Base-by-base conservation (phyloP, 2,329 filamentous ascomycete genomes). In the Ilyonectria sp. region DNA sequence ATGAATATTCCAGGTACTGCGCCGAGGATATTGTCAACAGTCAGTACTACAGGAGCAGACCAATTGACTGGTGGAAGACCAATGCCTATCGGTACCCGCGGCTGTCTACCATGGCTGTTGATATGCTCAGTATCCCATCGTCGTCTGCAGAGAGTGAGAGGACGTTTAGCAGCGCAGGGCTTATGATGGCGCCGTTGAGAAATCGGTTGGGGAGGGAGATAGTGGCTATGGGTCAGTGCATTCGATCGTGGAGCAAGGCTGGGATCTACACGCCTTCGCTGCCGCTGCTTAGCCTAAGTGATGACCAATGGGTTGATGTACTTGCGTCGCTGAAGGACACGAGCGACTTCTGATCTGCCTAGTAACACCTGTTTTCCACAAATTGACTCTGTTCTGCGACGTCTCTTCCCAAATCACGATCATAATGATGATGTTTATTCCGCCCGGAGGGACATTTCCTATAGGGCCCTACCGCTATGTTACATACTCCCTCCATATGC, bases 391-490 rank as follows among this genome's bases (percentile, higher is more conserved):
- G 11, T n/a, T n/a, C n/a, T n/a, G n/a, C n/a, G n/a, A n/a, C n/a
- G n/a, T n/a, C n/a, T n/a, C n/a, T n/a, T n/a, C 33, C 33, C 33
- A 35, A 35, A 35, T 35, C 33, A 35, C 4, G 21, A 23, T 40
- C n/a, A 55, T 21, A 35, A 55, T 55, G 31, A 55, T 55, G 33
- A 55, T 55, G 19, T 55, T 55, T 55, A 55, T 55, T 55, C 52
- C 31, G 33, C 52, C 52, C 52, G 15, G 52, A 19, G 43, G 52
- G 33, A 55, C 52, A 55, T 40, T 55, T 23, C n/a, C 31, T 40
- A 53, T 55, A 55, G 52, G 33, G 52, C 52, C 31, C 6, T 55
- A 40, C 33, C 52, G 33, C 52, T 40, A 55, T 55, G 33, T 40
- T 55, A 55, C 33, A 55, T 40, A 53, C 50, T 35, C 50, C 31